Percentiles rank a stretch among this genome's conserved stretches.
Conservation (phyloP, 2,329 filamentous ascomycete genomes). For the Beauveria sp. region DNA sequence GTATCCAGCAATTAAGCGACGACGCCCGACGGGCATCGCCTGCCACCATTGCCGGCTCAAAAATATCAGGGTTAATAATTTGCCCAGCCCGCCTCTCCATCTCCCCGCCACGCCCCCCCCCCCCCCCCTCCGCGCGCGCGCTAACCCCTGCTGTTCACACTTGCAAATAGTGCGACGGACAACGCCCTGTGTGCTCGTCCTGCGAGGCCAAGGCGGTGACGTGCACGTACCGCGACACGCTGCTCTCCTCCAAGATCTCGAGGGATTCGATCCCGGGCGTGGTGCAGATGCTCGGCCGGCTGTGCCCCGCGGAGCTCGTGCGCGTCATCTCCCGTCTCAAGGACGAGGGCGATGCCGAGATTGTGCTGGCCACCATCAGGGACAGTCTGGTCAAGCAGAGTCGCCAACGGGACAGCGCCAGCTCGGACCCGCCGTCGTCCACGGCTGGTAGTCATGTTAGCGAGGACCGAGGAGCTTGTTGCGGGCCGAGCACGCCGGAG, state of each 20-base stretch:
- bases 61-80: background rate
- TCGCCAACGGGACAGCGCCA: background rate
- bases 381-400: background rate
- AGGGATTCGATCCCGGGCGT: background rate
- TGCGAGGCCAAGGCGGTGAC: background rate
- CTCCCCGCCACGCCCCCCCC: background rate
- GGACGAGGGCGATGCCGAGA: background rate
- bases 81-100: background rate
- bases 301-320: background rate
- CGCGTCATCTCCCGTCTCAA: background rate
- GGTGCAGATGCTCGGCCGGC: background rate
- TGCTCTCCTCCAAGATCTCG: background rate
- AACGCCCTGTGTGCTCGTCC: background rate
- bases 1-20: background rate
- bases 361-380: background rate
- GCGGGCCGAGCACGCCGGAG: background rate
- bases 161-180: background rate
- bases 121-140: no score
- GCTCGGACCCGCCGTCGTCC: background rate
- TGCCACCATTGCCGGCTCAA: background rate
- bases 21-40: background rate
- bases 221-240: background rate
- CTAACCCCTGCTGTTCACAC: background rate
- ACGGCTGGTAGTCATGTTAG: background rate
- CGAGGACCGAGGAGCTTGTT: background rate